Evolutionary conservation across 148 eudicot species (phyloP).

Genomic region (Rhododendron kiyosumense): DNA sequence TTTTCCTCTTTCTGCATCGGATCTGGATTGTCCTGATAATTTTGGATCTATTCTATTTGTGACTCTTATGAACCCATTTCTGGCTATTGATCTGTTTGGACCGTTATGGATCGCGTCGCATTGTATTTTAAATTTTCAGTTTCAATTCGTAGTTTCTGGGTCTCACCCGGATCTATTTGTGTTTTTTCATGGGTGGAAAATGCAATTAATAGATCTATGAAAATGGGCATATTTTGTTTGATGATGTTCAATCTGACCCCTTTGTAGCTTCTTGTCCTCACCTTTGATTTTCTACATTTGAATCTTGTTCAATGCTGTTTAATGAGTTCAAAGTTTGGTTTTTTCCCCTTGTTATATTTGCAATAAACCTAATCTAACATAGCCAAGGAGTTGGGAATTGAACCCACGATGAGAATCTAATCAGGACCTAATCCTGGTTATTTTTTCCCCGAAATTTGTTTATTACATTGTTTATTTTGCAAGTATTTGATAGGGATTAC

Average conservation of each 20-base stretch:
- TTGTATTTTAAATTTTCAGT: background rate
- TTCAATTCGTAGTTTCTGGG: background rate
- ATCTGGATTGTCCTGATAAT: conserved; percentile 8
- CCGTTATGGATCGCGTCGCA: background rate
- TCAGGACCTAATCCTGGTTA: background rate
- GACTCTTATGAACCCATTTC: background rate
- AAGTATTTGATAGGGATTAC: background rate
- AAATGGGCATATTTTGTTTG: background rate
- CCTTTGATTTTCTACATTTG: background rate
- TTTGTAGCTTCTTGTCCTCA: background rate
- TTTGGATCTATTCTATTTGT: background rate
- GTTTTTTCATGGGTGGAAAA: background rate
- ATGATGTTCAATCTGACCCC: background rate
- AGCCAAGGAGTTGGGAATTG: background rate
- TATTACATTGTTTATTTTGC: background rate
- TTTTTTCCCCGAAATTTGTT: background rate
- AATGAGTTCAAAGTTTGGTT: background rate
- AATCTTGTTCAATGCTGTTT: background rate
- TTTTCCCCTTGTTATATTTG: background rate
- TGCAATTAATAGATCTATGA: background rate
- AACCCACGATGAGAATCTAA: background rate
- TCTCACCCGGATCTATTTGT: background rate
- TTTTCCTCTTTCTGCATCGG: conserved; percentile 8
- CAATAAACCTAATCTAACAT: background rate
- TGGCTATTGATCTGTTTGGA: background rate